Evolutionary conservation across 805 yeast species (phyloP).

Genomic region (Lachancea meyersii): DNA sequence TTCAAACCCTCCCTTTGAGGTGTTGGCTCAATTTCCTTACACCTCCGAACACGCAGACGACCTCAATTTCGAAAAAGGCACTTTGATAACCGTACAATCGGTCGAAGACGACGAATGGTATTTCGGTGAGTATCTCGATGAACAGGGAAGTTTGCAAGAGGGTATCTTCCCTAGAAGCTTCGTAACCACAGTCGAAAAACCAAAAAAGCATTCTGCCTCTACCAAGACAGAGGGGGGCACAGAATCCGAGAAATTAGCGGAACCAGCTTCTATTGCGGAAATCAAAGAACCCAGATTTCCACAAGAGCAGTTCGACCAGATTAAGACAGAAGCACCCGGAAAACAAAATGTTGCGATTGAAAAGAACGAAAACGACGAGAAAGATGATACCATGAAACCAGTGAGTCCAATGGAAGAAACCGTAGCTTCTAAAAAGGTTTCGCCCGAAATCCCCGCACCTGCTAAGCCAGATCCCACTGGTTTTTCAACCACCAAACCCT

Average conservation of each 20-base stretch:
- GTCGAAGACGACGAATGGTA: constrained; percentile 93
- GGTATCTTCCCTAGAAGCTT: constrained; percentile 90
- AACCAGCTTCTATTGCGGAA: not conserved
- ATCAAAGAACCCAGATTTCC: too few species aligned
- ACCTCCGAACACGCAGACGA: constrained; percentile 76
- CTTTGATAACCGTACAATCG: constrained; percentile 64
- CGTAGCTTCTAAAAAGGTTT: not conserved
- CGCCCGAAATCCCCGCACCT: too few species aligned
- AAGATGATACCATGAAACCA: not conserved
- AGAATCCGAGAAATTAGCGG: not conserved
- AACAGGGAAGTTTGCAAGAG: constrained; percentile 37
- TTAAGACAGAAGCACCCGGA: not conserved
- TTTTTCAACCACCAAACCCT: not conserved
- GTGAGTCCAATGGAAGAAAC: not conserved
- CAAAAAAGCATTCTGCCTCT: not conserved
- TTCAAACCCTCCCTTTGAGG: constrained; percentile 52
- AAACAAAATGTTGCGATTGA: not conserved
- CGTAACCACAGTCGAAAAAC: constrained; percentile 36
- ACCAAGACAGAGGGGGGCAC: not conserved
- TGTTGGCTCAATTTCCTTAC: constrained; percentile 63
- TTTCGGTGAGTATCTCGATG: constrained; percentile 52
- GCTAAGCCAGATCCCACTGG: too few species aligned
- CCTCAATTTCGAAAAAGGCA: constrained; percentile 61
- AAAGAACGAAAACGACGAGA: not conserved
- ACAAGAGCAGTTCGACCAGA: not conserved